Percentiles rank a stretch among this genome's conserved stretches.
Evolutionary conservation across 2,329 filamentous ascomycete species (phyloP).

Genomic region (Calonectria montana): DNA sequence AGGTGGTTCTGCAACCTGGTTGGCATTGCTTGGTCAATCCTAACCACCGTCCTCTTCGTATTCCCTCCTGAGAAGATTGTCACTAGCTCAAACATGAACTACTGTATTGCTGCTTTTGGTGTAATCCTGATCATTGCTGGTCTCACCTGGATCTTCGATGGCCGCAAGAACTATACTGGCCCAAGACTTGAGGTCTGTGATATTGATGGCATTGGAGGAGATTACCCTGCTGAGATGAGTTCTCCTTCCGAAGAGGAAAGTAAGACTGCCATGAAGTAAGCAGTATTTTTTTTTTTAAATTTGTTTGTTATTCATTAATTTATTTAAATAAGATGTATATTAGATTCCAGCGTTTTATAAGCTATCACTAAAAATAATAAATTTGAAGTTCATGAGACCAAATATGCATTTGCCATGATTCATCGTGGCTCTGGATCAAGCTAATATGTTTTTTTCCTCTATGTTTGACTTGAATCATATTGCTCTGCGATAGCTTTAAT

Average conservation of each 20-base stretch:
- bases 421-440: too few species aligned
- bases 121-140: conserved; percentile 58
- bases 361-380: conserved; percentile 1
- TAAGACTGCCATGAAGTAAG: conserved; percentile 17
- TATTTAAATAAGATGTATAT: not conserved
- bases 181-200: conserved; percentile 40
- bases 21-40: conserved; percentile 72
- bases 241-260: conserved; percentile 11
- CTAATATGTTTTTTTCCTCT: too few species aligned
- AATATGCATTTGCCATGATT: not conserved
- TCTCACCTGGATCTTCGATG: conserved; percentile 60
- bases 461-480: too few species aligned
- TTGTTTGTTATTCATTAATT: not conserved
- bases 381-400: not conserved
- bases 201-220: conserved; percentile 16
- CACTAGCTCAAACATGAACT: conserved; percentile 76
- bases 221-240: conserved; percentile 5
- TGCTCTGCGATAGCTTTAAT: too few species aligned
- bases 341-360: conserved; percentile 2
- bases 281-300: not conserved
- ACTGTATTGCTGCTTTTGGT: conserved; percentile 61
- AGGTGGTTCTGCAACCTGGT: conserved; percentile 52
- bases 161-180: conserved; percentile 59
- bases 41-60: conserved; percentile 82
- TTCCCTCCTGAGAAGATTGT: conserved; percentile 77